These are phyloP conservation scores for Nevesoporus exiguus DNA, from an alignment of 768 basidiomycete genomes.

Conservation along the genomic window DNA sequence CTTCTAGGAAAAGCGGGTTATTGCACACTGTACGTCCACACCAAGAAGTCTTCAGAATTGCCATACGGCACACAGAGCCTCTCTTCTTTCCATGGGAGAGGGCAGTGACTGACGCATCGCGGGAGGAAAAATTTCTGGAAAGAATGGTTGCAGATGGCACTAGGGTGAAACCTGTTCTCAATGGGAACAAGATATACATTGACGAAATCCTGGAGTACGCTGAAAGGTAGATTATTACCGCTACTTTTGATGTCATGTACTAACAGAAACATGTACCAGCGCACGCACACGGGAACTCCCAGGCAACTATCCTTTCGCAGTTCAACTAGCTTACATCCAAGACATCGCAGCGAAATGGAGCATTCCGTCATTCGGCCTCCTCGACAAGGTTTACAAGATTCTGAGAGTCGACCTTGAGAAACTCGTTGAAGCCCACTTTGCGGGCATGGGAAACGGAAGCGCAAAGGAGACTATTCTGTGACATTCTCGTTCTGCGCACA, in stretches of 20 bases:
- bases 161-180: too few species aligned
- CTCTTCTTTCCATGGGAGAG: conserved; percentile 51
- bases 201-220: conserved; percentile 51
- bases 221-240: conserved; percentile 38
- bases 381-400: conserved; percentile 35
- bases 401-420: conserved; percentile 37
- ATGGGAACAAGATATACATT: conserved; percentile 38
- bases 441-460: conserved; percentile 47
- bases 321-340: conserved; percentile 49
- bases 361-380: conserved; percentile 44
- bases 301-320: conserved; percentile 60
- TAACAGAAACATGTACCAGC: conserved; percentile 32
- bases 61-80: conserved; percentile 54
- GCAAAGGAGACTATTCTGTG: conserved; percentile 49
- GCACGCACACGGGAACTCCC: conserved; percentile 71
- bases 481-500: conserved; percentile 6
- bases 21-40: conserved; percentile 52
- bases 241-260: too few species aligned
- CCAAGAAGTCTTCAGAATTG: conserved; percentile 44
- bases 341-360: conserved; percentile 46
- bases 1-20: conserved; percentile 49
- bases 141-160: conserved; percentile 36
- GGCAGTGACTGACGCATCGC: not conserved
- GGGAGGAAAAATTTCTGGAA: conserved; percentile 30
- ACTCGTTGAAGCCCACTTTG: conserved; percentile 50